These are phyloP conservation scores for Rhynchospora breviuscula DNA, from an alignment of 176 grass and related monocot species.

Conservation along the genomic window DNA sequence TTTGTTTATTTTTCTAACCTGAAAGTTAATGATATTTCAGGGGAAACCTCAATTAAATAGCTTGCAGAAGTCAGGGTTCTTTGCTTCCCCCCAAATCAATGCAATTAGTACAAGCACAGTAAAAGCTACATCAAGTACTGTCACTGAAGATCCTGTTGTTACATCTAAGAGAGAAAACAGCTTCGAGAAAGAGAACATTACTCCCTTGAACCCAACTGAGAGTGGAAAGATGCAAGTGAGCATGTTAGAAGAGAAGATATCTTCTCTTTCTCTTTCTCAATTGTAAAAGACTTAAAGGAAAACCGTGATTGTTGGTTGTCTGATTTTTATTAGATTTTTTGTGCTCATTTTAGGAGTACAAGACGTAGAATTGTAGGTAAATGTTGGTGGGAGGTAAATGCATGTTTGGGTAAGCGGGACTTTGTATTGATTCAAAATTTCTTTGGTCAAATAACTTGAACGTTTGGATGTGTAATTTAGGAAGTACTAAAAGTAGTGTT, in stretches of 20 bases:
- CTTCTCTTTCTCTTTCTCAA: slow-evolving; percentile 13
- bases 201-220: slow-evolving; percentile 1
- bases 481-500: neutral
- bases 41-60: slow-evolving; percentile 40
- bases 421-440: slow-evolving; percentile 19
- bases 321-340: neutral
- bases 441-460: neutral
- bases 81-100: neutral
- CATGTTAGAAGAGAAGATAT: slow-evolving; percentile 20
- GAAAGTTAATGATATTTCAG: slow-evolving; percentile 21
- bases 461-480: neutral
- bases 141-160: neutral
- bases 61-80: slow-evolving; percentile 5
- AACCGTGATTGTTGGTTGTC: neutral
- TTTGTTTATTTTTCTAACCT: slow-evolving; percentile 20
- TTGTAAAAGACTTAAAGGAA: slow-evolving; percentile 6
- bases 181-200: slow-evolving; percentile 19
- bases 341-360: neutral
- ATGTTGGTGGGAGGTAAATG: neutral
- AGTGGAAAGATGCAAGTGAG: neutral
- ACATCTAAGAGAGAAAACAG: neutral
- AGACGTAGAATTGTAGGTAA: slow-evolving; percentile 21
- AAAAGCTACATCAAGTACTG: neutral
- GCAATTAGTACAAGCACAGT: neutral
- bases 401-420: neutral